Base-by-base conservation (phyloP, 768 basidiomycete species). In the Naganishia onofrii region DNA sequence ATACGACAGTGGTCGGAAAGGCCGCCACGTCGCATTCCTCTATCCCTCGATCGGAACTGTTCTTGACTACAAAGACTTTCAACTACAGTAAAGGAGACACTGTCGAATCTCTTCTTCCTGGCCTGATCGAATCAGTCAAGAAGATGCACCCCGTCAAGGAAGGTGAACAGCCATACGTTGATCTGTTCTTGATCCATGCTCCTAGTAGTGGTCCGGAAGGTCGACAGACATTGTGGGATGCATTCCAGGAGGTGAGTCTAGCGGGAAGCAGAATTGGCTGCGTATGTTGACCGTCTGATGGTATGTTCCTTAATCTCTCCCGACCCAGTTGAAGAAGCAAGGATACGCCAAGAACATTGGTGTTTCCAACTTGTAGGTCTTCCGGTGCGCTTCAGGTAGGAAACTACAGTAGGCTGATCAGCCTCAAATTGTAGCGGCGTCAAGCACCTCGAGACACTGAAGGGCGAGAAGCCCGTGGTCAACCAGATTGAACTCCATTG, bases 161-260 rank as follows among this genome's bases (percentile, higher is more conserved):
- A n/a, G 67, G 55, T 21, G 69, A 70, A 19, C 75, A 76, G 12
- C 64, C 66, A 7, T 78, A 78, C 66, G 78, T 79, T 29, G 80
- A 82, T 58, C 68, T 83, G 36, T 79, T 81, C 72, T 71, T 83
- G 29, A 79, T 83, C 31, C 82, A 83, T 53, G 77, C 81, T 57
- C 81, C 82, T 7, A 76, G 73, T 9, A 75, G 77, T 7, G 82
- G 82, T 9, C 75, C 74, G 0, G 77, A 79, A 69, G 77, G 77
- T 65, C 71, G 82, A 21, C 56, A 73, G 28, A 71, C 77, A 60
- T 74, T 78, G 56, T 78, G 78, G 78, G 66, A 69, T 55, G 75
- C 70, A 8, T 70, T 70, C 28, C 42, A 77, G 48, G 78, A 79
- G 72, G 68, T 69, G 57, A 28, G 68, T 38, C 9, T 26, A 44